These are phyloP conservation scores for Mycosphaerelloides madeirae DNA, from an alignment of 2,329 filamentous ascomycete species.

Conservation along the genomic window DNA sequence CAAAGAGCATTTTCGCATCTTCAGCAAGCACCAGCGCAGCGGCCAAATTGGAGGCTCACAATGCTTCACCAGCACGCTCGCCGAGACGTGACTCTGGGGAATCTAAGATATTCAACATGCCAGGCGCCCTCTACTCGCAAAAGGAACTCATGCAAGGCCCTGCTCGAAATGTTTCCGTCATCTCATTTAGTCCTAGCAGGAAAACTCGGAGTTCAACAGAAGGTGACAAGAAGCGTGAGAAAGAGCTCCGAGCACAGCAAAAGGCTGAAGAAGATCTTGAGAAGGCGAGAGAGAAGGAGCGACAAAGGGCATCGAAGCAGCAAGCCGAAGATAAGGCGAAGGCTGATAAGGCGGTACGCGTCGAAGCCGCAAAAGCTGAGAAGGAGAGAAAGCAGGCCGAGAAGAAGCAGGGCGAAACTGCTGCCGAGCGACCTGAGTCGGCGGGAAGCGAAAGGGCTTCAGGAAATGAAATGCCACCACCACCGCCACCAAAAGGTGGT, in stretches of 20 bases:
- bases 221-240: conserved; percentile 57
- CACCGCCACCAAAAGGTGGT: conserved; percentile 50
- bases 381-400: conserved; percentile 29
- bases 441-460: conserved; percentile 39
- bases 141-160: conserved; percentile 23
- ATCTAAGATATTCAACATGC: conserved; percentile 28
- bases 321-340: conserved; percentile 44
- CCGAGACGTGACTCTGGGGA: conserved; percentile 13
- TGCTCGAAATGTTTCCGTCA: conserved; percentile 21
- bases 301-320: conserved; percentile 59
- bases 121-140: conserved; percentile 30
- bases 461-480: conserved; percentile 54
- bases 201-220: conserved; percentile 58
- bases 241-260: conserved; percentile 59
- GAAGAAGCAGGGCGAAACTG: conserved; percentile 11
- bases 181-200: conserved; percentile 34
- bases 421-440: conserved; percentile 24
- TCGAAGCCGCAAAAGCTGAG: conserved; percentile 34
- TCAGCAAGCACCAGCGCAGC: conserved; percentile 58
- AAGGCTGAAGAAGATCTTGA: conserved; percentile 60
- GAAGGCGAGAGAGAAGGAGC: conserved; percentile 64
- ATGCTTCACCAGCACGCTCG: conserved; percentile 20
- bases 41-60: conserved; percentile 51
- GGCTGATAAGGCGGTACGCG: conserved; percentile 36
- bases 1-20: conserved; percentile 78